Evolutionary conservation across 768 basidiomycete genomes (phyloP).

Genomic region (Boletus barrowsii): DNA sequence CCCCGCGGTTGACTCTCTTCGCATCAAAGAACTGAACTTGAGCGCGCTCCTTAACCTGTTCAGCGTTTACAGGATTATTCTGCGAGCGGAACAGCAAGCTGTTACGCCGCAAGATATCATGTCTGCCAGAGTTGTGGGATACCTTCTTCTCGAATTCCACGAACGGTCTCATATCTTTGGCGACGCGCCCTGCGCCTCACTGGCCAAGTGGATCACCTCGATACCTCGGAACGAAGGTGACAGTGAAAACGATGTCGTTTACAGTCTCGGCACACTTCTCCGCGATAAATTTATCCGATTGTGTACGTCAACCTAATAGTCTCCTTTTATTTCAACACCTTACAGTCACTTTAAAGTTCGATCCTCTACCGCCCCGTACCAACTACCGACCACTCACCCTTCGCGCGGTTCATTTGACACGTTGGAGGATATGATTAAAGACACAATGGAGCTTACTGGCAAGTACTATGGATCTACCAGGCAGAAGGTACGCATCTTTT

Average conservation of each 20-base stretch:
- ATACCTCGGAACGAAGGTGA: neutral
- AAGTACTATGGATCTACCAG: neutral
- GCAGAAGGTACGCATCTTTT: too few relatives aligned
- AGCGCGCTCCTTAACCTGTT: neutral
- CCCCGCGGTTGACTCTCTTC: neutral
- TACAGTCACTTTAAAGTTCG: neutral
- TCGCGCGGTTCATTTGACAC: neutral
- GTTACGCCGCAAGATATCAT: neutral
- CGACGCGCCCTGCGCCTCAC: neutral
- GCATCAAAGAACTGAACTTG: neutral
- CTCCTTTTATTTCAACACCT: neutral
- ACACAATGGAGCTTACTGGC: neutral
- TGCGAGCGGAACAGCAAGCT: neutral
- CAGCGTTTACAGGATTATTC: neutral
- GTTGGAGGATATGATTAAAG: neutral
- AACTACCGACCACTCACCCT: neutral
- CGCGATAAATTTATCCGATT: neutral
- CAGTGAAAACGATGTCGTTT: neutral
- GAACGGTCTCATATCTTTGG: neutral
- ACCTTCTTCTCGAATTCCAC: neutral
- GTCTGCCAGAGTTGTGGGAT: neutral
- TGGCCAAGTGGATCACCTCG: neutral
- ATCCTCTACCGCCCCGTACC: neutral
- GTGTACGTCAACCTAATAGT: neutral
- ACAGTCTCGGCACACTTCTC: neutral